Evolutionary conservation across 371 early-diverging fungal species (phyloP), one percentile per base, ranked within the genome.

Genomic region (Nematocida parisii): DNA sequence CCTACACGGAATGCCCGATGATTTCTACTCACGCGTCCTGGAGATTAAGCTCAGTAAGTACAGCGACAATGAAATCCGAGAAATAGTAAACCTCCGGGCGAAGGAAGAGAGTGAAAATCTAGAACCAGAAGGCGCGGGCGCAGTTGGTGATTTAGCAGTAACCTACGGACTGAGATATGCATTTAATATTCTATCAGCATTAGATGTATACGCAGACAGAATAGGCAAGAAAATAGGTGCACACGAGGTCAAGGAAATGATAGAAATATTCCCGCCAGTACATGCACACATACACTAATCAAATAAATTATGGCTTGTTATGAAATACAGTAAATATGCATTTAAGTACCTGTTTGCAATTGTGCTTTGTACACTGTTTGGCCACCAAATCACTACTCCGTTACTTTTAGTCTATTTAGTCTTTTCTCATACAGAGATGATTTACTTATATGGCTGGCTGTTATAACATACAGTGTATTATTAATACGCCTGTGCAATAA

Each of bases 81-180:
- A 93, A 73, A 96, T 98, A 75, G 85, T 98, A 66, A 89, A 89
- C 58, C 94, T 94, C 74, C 89, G 95, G 91, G 68, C 68, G 9
- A 92, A 93, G 61, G 95, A 95, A 84, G 97, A 97, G 87, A 94
- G 94, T 87, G 94, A 95, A 15, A 92, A 93, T 45, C 92, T 97
- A 91, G 90, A 93, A 11, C 92, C 92, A 5, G 94, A 94, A 56
- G 95, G 94, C 1, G 89, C 91, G 83, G 92, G 92, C 15, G 90
- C 91, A 18, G 86, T 98, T 85, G 93, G 94, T 6, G 90, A 90
- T 84, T 93, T 96, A 84, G 96, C 94, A 3, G 85, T 90, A 46
- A 92, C 92, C 85, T 92, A 94, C 0, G 93, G 93, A n/a, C 85
- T 98, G 83, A 90, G 97, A 66, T 97, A 98, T 84, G 90, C 95